Conservation (phyloP, 352 stramenopile genomes). For the Globisporangium parvum region DNA sequence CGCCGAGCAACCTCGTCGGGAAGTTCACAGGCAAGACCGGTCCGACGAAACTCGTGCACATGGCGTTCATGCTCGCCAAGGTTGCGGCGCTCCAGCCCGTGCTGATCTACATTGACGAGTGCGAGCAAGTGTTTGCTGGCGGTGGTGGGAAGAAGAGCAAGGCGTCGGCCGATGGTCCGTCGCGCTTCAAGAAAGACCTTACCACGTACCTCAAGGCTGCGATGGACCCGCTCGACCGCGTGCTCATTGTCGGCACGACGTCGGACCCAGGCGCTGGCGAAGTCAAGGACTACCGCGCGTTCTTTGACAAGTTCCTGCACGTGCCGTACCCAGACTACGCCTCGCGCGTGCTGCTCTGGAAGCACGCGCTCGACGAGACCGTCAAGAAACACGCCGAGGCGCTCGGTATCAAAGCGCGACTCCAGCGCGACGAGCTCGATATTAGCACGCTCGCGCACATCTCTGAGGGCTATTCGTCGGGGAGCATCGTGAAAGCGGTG, state of each 20-base stretch:
- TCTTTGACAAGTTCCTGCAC: conserved; percentile 93
- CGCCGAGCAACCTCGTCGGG: conserved; percentile 87
- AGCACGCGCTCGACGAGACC: conserved; percentile 53
- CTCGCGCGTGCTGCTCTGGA: conserved; percentile 88
- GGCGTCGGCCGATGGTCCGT: conserved; percentile 55
- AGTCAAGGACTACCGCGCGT: conserved; percentile 78
- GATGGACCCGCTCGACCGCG: conserved; percentile 83
- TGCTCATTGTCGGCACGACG: conserved; percentile 88
- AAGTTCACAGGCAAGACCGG: conserved; percentile 92
- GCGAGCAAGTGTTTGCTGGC: conserved; percentile 84
- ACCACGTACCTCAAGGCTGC: conserved; percentile 90
- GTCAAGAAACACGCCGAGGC: conserved; percentile 33
- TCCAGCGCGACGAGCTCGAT: conserved; percentile 55
- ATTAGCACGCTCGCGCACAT: conserved; percentile 88
- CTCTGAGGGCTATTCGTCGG: conserved; percentile 88
- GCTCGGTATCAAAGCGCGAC: conserved; percentile 18
- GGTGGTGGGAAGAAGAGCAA: conserved; percentile 78
- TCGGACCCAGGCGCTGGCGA: conserved; percentile 81
- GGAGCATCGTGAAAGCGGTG: conserved; percentile 74
- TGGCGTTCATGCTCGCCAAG: conserved; percentile 91
- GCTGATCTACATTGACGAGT: conserved; percentile 94
- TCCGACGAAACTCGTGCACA: conserved; percentile 91
- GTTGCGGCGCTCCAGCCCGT: conserved; percentile 79
- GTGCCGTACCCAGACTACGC: conserved; percentile 91
- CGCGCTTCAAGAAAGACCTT: conserved; percentile 92